Evolutionary conservation across 257 asterid genomes (phyloP), one percentile per base, ranked within the genome.

Genomic region (Salvia hispanica): DNA sequence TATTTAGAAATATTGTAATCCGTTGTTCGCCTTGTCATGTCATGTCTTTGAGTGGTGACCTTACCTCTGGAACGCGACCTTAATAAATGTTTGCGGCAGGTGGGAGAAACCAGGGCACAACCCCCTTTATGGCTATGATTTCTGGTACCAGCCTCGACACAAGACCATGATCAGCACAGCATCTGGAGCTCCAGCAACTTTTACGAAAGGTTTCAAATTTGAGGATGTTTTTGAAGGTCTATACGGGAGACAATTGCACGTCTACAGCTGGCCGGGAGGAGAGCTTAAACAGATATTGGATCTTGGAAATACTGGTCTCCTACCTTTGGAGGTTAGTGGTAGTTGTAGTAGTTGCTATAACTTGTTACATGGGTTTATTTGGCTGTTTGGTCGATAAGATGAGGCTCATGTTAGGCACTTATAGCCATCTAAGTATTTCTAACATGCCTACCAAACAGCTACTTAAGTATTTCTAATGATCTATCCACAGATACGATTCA

Each of bases 81-180:
- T 14, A 36, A 6, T 64, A 25, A 25, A 25, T 25, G 31, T 48
- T 39, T 14, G 10, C 12, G 10, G 72, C 53, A 93, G 99, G 86
- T 94, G 99, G 99, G 99, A 94, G 72, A 94, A 91, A 69, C 97
- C 97, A 37, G 99, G 99, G 33, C 89, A 94, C 67, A 87, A 91
- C 80, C 99, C 99, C 1, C 80, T 78, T 44, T 94, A 58, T 12
- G 99, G 99, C 12, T 94, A 94, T 31, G 99, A 94, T 81, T 94
- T 79, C 77, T 94, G 99, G 99, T 94, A 94, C 80, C 99, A 94
- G 77, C 99, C 99, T 47, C 92, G 90, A 25, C 97, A 91, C 71
- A 88, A 94, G 75, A 94, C 96, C 51, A 94, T 94, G 99, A 94
- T 94, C 74, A 94, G 99, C 79, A 73, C 84, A 58, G 84, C 97